These are phyloP conservation scores for Caryocar brasiliense DNA, from an alignment of 441 rosid species.

Conservation along the genomic window DNA sequence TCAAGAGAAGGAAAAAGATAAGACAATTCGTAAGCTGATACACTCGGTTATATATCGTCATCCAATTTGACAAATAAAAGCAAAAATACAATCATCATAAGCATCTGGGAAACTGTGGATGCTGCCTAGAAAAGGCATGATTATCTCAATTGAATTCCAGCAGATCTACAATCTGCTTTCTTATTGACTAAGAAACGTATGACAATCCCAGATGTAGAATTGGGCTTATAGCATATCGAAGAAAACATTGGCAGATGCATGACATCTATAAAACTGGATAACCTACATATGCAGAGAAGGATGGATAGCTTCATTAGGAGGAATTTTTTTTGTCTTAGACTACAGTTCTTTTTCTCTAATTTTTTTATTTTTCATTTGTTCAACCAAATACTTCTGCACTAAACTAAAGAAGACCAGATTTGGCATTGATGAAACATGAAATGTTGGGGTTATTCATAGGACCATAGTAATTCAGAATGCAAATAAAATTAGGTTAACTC, in stretches of 20 bases:
- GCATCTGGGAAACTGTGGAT: background rate
- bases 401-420: background rate
- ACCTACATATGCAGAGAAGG: too few species aligned
- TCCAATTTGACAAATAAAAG: background rate
- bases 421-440: too few species aligned
- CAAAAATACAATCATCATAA: background rate
- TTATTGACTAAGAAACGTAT: background rate
- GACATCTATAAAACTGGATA: too few species aligned
- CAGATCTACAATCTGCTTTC: background rate
- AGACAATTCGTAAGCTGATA: background rate
- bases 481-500: constrained; percentile 6
- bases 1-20: background rate
- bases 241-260: too few species aligned
- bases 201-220: too few species aligned
- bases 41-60: background rate
- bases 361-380: background rate
- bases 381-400: background rate
- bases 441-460: too few species aligned
- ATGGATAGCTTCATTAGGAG: too few species aligned
- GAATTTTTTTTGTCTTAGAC: too few species aligned
- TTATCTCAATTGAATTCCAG: background rate
- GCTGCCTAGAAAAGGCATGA: background rate
- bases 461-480: too few species aligned
- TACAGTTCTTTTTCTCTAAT: too few species aligned
- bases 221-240: too few species aligned